Percentiles rank a stretch among this genome's conserved stretches.
These are phyloP conservation scores for Boletus barrowsii DNA, from an alignment of 768 basidiomycete genomes.

Conservation along the genomic window DNA sequence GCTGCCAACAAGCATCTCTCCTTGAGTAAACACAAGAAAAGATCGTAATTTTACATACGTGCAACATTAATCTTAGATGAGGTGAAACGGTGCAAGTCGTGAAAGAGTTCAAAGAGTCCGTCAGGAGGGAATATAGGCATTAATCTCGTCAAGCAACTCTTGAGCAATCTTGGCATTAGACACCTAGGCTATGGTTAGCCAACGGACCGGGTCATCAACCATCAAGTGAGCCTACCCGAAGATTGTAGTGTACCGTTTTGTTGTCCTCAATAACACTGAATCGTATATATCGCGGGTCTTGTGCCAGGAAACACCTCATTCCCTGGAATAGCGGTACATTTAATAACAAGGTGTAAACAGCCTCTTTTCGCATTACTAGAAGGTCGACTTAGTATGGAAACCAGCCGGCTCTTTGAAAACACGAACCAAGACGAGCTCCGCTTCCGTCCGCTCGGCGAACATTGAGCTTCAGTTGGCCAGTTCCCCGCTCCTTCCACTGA, in stretches of 20 bases:
- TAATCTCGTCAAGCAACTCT: slow-evolving; percentile 59
- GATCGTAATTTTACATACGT: slow-evolving; percentile 30
- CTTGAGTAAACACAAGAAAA: slow-evolving; percentile 29
- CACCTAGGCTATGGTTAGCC: slow-evolving; percentile 40
- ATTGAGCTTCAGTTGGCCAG: slow-evolving; percentile 68
- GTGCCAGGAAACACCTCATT: slow-evolving; percentile 69
- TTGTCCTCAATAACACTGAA: slow-evolving; percentile 70
- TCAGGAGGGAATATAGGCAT: slow-evolving; percentile 40
- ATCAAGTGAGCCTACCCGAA: slow-evolving; percentile 50
- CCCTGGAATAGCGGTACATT: slow-evolving; percentile 77
- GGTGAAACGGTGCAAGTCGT: slow-evolving; percentile 20
- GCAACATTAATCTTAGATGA: slow-evolving; percentile 35
- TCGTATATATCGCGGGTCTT: slow-evolving; percentile 76
- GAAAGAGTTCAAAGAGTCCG: slow-evolving; percentile 11
- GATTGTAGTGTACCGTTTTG: slow-evolving; percentile 65
- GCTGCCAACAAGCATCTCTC: slow-evolving; percentile 19
- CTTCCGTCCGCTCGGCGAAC: slow-evolving; percentile 59
- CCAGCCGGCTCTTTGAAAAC: neutral
- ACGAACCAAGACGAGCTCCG: slow-evolving; percentile 64
- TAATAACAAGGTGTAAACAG: slow-evolving; percentile 68
- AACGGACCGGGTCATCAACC: neutral
- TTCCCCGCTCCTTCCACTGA: slow-evolving; percentile 78
- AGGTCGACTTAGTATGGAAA: slow-evolving; percentile 9
- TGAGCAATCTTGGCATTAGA: slow-evolving; percentile 67
- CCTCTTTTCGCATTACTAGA: slow-evolving; percentile 83